Conservation (phyloP, 1,284 basidiomycete species). For the Salmacisia buchloeana region DNA sequence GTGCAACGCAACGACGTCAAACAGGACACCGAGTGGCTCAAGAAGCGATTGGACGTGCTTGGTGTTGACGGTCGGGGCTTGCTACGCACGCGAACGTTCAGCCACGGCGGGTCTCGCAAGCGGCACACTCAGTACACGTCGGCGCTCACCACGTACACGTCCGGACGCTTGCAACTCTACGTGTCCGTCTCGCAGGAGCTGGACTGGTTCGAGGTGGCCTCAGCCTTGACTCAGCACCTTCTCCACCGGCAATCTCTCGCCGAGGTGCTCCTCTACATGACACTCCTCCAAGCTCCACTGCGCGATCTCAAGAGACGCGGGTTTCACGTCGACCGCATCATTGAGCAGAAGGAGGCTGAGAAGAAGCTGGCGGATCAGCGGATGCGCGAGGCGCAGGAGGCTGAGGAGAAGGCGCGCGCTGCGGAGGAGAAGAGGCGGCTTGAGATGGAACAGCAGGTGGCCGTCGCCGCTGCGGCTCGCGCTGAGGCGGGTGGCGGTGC, state of each 20-base stretch:
- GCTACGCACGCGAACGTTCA: conserved; percentile 36
- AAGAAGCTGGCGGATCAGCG: conserved; percentile 58
- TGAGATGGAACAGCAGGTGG: not conserved
- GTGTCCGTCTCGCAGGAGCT: conserved; percentile 55
- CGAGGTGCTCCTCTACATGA: conserved; percentile 70
- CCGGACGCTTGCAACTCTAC: not conserved
- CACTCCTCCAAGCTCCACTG: conserved; percentile 83
- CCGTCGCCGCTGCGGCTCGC: no score
- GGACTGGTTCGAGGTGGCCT: conserved; percentile 76
- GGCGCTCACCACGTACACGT: conserved; percentile 24
- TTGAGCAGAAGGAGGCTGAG: conserved; percentile 75
- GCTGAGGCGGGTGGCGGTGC: no score
- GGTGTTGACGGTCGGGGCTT: conserved; percentile 43
- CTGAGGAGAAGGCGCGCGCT: not conserved
- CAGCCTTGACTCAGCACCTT: conserved; percentile 39
- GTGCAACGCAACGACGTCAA: conserved; percentile 60
- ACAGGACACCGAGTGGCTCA: conserved; percentile 67
- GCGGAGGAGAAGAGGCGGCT: not conserved
- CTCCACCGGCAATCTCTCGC: conserved; percentile 42
- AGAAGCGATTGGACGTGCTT: conserved; percentile 61
- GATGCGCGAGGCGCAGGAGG: conserved; percentile 28
- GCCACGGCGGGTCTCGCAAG: conserved; percentile 26
- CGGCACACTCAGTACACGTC: conserved; percentile 42
- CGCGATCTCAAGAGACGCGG: conserved; percentile 76
- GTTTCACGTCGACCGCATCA: conserved; percentile 74